These are phyloP conservation scores for Ilex aquifolium DNA, from an alignment of 257 asterid genomes.

Conservation along the genomic window DNA sequence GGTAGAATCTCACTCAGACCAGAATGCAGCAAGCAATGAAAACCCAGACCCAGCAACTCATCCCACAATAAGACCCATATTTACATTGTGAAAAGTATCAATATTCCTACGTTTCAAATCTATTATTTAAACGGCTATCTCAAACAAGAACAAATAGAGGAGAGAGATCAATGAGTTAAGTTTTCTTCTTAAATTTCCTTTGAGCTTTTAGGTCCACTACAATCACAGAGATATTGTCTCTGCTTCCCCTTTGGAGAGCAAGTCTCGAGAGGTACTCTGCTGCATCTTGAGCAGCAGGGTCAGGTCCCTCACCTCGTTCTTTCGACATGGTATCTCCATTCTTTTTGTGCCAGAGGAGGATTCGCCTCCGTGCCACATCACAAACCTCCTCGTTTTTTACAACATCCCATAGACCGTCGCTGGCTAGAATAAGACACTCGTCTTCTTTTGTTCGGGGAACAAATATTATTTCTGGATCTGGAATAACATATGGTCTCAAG, in stretches of 20 bases:
- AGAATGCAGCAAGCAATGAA: no score
- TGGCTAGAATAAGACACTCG: slow-evolving; percentile 46
- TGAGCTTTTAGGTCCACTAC: slow-evolving; percentile 50
- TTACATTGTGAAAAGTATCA: no score
- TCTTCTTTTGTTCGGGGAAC: slow-evolving; percentile 40
- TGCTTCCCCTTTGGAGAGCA: slow-evolving; percentile 48
- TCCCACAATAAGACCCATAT: no score
- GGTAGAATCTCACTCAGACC: no score
- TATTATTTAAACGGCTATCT: no score
- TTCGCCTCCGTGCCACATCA: slow-evolving; percentile 38
- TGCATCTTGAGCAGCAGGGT: slow-evolving; percentile 45
- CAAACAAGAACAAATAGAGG: no score
- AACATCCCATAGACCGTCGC: slow-evolving; percentile 51
- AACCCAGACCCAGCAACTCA: no score
- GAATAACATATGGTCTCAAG: slow-evolving; percentile 38
- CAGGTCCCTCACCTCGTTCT: slow-evolving; percentile 22
- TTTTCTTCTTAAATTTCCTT: slow-evolving; percentile 28
- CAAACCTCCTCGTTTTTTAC: slow-evolving; percentile 46
- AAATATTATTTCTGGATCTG: slow-evolving; percentile 38
- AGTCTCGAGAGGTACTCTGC: slow-evolving; percentile 36
- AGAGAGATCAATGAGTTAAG: background rate
- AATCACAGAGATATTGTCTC: slow-evolving; percentile 38
- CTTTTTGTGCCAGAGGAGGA: slow-evolving; percentile 47
- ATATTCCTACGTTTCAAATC: no score
- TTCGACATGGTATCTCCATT: slow-evolving; percentile 12